Evolutionary conservation across 75 land plant genomes (phyloP).

Genomic region (Cupressus sempervirens): DNA sequence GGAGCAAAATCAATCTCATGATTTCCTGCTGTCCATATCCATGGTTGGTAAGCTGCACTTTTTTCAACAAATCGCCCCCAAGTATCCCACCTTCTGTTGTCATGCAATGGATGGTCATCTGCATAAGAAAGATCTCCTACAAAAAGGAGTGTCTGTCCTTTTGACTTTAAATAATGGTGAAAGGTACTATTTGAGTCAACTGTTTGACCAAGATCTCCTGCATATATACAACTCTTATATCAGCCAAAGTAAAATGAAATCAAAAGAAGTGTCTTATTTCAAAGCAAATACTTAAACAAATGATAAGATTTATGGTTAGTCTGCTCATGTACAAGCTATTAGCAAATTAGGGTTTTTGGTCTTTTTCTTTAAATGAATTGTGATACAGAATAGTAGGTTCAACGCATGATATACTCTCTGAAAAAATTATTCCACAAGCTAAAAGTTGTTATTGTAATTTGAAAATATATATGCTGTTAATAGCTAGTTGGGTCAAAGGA

Average conservation of each 20-base stretch:
- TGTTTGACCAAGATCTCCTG: slow-evolving; percentile 56
- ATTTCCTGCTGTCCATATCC: slow-evolving; percentile 11
- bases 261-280: background rate
- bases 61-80: slow-evolving; percentile 27
- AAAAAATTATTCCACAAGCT: background rate
- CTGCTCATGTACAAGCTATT: background rate
- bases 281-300: background rate
- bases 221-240: background rate
- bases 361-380: background rate
- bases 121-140: slow-evolving; percentile 32
- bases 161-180: no score
- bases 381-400: background rate
- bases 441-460: no score
- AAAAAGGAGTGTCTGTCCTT: no score
- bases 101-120: slow-evolving; percentile 15
- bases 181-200: slow-evolving; percentile 32
- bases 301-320: background rate
- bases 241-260: background rate
- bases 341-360: background rate
- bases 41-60: no score
- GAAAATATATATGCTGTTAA: no score
- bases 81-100: slow-evolving; percentile 61
- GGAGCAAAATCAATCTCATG: slow-evolving; percentile 47
- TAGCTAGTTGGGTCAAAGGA: no score
- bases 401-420: background rate